Conservation (phyloP, 139 green algal species). For the Haematococcus sp. region DNA sequence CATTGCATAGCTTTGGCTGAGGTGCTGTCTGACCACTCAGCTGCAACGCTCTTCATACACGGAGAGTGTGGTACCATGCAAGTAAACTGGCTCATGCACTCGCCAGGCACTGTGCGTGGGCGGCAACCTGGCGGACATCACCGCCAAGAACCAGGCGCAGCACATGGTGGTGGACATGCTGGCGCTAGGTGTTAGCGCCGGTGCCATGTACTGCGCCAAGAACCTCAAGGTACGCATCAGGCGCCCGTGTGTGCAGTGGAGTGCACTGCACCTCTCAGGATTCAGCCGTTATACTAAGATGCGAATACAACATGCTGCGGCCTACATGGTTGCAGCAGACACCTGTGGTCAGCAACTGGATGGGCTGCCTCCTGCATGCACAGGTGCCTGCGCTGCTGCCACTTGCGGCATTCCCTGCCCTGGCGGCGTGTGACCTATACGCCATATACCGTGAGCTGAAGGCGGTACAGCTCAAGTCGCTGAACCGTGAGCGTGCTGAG, state of each 20-base stretch:
- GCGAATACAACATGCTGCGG: not conserved
- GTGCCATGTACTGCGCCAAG: slow-evolving; percentile 43
- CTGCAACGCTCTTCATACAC: not conserved
- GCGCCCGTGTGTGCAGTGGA: not conserved
- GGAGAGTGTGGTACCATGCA: slow-evolving; percentile 9
- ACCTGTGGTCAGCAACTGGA: too few species aligned
- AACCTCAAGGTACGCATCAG: slow-evolving; percentile 23
- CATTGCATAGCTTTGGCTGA: too few species aligned
- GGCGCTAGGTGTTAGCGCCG: slow-evolving; percentile 67
- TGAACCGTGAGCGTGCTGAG: slow-evolving; percentile 86
- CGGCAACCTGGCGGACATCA: slow-evolving; percentile 92
- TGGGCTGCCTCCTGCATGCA: not conserved
- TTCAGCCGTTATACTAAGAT: not conserved
- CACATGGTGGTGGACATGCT: slow-evolving; percentile 91
- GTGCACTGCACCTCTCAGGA: not conserved
- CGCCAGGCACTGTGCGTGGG: slow-evolving; percentile 72
- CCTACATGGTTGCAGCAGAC: too few species aligned
- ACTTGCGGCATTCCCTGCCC: slow-evolving; percentile 57
- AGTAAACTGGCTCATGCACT: slow-evolving; percentile 75
- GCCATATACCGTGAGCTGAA: slow-evolving; percentile 78
- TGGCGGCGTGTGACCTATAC: slow-evolving; percentile 63
- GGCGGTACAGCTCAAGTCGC: slow-evolving; percentile 76
- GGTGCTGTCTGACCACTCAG: not conserved
- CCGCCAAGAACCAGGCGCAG: slow-evolving; percentile 87
- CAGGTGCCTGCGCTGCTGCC: slow-evolving; percentile 47